Evolutionary conservation across 1,139 yeast genomes (phyloP), one percentile per base, ranked within the genome.

Genomic region (Protomyces gravidus): DNA sequence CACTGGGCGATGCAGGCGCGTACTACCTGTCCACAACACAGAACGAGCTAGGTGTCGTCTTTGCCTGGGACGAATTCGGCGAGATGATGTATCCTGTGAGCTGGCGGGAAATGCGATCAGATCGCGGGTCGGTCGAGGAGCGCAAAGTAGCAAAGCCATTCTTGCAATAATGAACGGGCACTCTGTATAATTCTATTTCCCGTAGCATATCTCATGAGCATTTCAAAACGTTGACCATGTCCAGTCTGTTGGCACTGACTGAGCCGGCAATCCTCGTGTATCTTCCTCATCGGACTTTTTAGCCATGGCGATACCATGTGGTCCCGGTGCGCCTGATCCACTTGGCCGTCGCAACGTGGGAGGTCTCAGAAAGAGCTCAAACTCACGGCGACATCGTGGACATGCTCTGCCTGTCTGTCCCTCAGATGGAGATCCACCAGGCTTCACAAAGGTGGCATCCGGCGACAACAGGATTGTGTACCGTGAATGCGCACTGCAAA

Each of bases 131-230:
- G 21, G 73, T 82, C 26, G 97, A 90, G 69, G 77, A 77, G 67
- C 79, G 98, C 62, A 94, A 94, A 71, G 89, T 96, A 73, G 98
- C 98, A 4, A 90, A 89, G 71, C 96, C 97, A 7, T 85, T 85
- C 67, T 76, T 68, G 63, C 75, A 68, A 69, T 25, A 49, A 15
- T 23, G 33, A 17, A n/a, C n/a, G n/a, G n/a, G n/a, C n/a, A 39
- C 9, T 13, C 36, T 13, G 21, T n/a, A n/a, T n/a, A n/a, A n/a
- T n/a, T n/a, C n/a, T n/a, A n/a, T n/a, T n/a, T n/a, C n/a, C n/a
- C n/a, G n/a, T n/a, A n/a, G n/a, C n/a, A n/a, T n/a, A n/a, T 19
- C 21, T n/a, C 11, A 36, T 36, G 4, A 36, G 42, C 42, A 36
- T 36, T 36, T 36, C 42, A 53, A 15, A 53, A 53, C 7, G 58